Base-by-base conservation (phyloP, 2,329 filamentous ascomycete genomes). In the Trichoderma atrobrunneum region DNA sequence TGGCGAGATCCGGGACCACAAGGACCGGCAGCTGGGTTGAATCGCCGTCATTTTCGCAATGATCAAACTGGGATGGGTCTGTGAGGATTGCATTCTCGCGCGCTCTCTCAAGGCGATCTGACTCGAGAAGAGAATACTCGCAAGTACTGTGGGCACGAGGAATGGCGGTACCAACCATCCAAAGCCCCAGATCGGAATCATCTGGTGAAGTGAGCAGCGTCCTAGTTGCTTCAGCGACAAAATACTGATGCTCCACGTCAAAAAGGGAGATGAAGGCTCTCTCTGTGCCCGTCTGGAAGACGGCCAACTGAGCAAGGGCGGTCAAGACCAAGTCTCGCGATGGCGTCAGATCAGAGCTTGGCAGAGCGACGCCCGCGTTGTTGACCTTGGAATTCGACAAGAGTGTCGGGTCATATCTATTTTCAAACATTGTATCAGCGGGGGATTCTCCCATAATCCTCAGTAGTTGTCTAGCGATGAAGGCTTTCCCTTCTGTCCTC, bases 191-290 rank as follows among this genome's bases (percentile, higher is more conserved):
- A 57, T 48, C 54, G 12, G 28, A 39, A 59, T 51, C 48, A 51
- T 60, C 51, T 72, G 69, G 71, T 16, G 56, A 34, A 12, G 85
- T 74, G 1, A 80, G 81, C 18, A 83, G 75, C 3, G 78, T 78
- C 5, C 78, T 79, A 3, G 84, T 84, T 7, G 84, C 83, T 73
- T 87, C 85, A 62, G 85, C 84, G 24, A 87, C 77, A 30, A 87
- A 77, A 69, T 86, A 81, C 73, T 87, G 84, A 67, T 81, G 76
- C 11, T 79, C 78, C 6, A 78, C 78, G 75, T 86, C 85, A 72
- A 87, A 86, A 24, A 87, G 78, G 3, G 85, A 87, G 60, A 87
- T 80, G 24, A 86, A 73, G 26, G 80, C 79, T 56, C 85, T 81
- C 24, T 80, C 76, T 7, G 78, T 80, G n/a, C 81, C 79, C 10